Evolutionary conservation across 768 basidiomycete species (phyloP), one percentile per base, ranked within the genome.

Genomic region (Suillus tomentosus): DNA sequence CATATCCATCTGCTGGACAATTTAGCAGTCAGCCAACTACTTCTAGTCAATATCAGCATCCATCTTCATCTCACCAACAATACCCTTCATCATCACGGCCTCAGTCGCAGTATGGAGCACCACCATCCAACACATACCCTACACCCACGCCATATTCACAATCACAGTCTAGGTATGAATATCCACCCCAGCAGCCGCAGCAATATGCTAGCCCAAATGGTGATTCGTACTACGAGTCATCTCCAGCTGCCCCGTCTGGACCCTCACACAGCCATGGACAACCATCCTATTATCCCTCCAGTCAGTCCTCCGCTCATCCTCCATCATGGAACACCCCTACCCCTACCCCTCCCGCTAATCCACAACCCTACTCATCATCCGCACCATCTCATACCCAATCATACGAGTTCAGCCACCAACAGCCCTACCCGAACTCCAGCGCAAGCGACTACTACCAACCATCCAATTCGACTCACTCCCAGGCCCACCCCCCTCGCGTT

Each of bases 251-350:
- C 11, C n/a, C 66, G 5, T 62, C 70, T 9, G 67, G 67, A 9
- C 64, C 68, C 2, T 63, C 60, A 8, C 67, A 34, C n/a, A 19
- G 22, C 9, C 66, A 68, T 7, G 65, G 61, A 24, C 66, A 62
- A 22, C 54, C 65, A 31, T 62, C 70, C 24, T 67, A 65, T 70
- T 73, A 36, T 71, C 71, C 64, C 31, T 76, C 79, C 54, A 71
- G 73, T 48, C 74, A 75, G 8, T 51, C 76, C 67, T 40, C 66
- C 66, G 17, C 64, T 65, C 40, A 65, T 65, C 24, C 61, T 64
- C 17, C 72, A 70, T 51, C 72, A 43, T 60, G 69, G 64, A n/a
- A 64, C 64, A 59, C 62, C 67, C 54, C 73, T 70, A 9, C 37
- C 7, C 45, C 50, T 24, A 9, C 37, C 7, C 45, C 50, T 24